A percentile compares a stretch with the other conserved stretches of the same genome.
Evolutionary conservation across 345 rosid species (phyloP).

Genomic region (Populus ilicifolia): DNA sequence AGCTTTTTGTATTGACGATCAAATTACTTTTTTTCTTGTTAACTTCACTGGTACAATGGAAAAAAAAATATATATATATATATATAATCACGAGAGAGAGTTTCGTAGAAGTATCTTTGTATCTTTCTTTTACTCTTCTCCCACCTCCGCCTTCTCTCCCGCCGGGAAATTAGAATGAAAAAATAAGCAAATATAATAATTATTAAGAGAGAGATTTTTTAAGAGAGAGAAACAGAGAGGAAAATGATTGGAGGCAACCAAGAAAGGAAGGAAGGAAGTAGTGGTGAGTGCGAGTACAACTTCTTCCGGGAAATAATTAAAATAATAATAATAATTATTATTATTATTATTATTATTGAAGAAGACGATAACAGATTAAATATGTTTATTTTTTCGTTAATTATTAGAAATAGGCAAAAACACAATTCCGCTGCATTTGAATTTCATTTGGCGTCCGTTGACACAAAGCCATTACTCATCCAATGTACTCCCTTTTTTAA

Average conservation of each 20-base stretch:
- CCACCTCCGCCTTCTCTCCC: slow-evolving; percentile 55
- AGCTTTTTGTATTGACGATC: neutral
- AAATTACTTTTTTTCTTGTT: neutral
- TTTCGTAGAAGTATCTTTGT: slow-evolving; percentile 77
- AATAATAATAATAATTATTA: no score
- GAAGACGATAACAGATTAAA: neutral
- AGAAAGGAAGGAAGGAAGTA: neutral
- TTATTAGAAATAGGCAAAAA: neutral
- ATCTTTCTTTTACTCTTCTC: slow-evolving; percentile 80
- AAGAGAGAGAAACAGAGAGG: neutral
- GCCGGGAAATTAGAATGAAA: slow-evolving; percentile 57
- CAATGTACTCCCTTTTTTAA: neutral
- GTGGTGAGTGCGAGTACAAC: neutral
- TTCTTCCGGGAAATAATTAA: neutral
- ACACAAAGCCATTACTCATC: slow-evolving; percentile 17
- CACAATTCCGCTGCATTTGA: slow-evolving; percentile 30
- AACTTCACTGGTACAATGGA: neutral
- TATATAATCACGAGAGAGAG: slow-evolving; percentile 13
- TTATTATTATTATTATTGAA: neutral
- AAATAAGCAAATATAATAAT: neutral
- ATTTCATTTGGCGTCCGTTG: slow-evolving; percentile 52
- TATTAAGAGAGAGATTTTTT: neutral
- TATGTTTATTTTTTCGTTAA: neutral
- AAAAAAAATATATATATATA: no score
- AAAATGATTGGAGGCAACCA: slow-evolving; percentile 22